phyloP scores from a whole-genome alignment of 2,329 filamentous ascomycete genomes.

The Fusarium bulbicola region DNA sequence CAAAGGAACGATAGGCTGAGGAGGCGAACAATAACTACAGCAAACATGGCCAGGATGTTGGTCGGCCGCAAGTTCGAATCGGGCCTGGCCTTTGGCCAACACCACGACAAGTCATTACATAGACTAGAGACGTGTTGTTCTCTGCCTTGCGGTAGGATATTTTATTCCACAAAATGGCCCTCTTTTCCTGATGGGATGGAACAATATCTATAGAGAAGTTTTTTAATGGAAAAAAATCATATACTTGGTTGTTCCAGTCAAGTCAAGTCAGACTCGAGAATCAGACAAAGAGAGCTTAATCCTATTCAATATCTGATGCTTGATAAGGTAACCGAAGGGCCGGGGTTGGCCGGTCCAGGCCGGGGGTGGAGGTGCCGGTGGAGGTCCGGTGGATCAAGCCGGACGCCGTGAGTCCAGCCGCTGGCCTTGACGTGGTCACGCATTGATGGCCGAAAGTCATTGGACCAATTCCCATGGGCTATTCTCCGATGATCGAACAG shows the following conservation, averaged over 20 bases:
- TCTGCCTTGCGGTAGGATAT: not conserved
- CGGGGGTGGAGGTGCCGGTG: conserved; percentile 32
- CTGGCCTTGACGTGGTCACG: conserved; percentile 41
- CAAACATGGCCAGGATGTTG: not conserved
- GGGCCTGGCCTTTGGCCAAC: conserved; percentile 2
- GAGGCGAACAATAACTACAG: not conserved
- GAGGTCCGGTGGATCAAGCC: conserved; percentile 38
- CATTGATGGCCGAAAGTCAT: conserved; percentile 36
- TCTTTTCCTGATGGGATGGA: not conserved
- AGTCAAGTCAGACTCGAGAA: not conserved
- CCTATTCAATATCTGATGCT: conserved; percentile 16
- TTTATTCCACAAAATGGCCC: conserved; percentile 4
- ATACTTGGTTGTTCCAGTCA: not conserved
- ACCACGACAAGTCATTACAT: conserved; percentile 6
- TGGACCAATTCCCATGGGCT: conserved; percentile 31
- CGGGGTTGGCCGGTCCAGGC: conserved; percentile 28
- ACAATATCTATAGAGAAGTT: not conserved
- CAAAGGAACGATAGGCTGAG: not conserved
- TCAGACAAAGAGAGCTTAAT: conserved; percentile 1
- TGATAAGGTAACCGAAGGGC: conserved; percentile 22
- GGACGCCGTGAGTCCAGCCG: conserved; percentile 36
- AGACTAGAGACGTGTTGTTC: not conserved
- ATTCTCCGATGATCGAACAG: conserved; percentile 34
- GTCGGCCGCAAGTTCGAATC: conserved; percentile 10
- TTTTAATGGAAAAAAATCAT: not conserved